Percentiles rank a stretch among this genome's conserved stretches.
Evolutionary conservation across 768 basidiomycete species (phyloP).

Genomic region (Collybia mongolica): DNA sequence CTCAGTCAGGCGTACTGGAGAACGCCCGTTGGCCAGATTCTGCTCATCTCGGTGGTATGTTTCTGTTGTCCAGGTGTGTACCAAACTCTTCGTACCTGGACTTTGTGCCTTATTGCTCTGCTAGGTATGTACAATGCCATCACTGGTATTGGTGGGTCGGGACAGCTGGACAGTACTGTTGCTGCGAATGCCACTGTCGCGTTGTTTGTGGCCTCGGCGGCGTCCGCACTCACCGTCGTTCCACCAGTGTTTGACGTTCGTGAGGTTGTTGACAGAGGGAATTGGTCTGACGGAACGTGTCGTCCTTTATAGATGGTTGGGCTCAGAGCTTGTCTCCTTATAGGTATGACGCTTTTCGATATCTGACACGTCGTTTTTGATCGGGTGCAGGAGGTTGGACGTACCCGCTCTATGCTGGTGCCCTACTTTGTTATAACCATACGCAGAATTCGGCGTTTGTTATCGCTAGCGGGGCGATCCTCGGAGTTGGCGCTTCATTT

Average conservation of each 20-base stretch:
- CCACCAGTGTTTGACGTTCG: constrained; percentile 26
- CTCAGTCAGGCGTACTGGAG: constrained; percentile 8
- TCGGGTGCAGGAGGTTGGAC: constrained; percentile 20
- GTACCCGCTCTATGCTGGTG: constrained; percentile 25
- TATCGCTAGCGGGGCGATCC: constrained; percentile 25
- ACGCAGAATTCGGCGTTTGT: constrained; percentile 25
- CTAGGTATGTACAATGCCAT: constrained; percentile 30
- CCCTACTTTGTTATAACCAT: constrained; percentile 26
- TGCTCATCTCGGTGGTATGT: constrained; percentile 25
- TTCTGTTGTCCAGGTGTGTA: constrained; percentile 25
- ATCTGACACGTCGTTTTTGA: neutral
- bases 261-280: too few relatives aligned
- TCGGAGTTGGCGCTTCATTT: constrained; percentile 26
- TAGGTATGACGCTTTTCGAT: constrained; percentile 10
- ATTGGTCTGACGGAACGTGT: too few relatives aligned
- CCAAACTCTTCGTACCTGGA: too few relatives aligned
- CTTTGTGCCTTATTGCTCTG: neutral
- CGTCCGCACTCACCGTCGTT: constrained; percentile 25
- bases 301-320: constrained; percentile 18
- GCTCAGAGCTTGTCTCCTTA: constrained; percentile 21
- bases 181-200: constrained; percentile 28
- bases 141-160: constrained; percentile 25
- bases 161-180: constrained; percentile 26
- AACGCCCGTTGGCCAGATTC: constrained; percentile 23
- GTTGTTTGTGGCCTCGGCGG: constrained; percentile 23